Evolutionary conservation across 495 filamentous ascomycete species (phyloP).

Genomic region (Lentithecium fluviatile): DNA sequence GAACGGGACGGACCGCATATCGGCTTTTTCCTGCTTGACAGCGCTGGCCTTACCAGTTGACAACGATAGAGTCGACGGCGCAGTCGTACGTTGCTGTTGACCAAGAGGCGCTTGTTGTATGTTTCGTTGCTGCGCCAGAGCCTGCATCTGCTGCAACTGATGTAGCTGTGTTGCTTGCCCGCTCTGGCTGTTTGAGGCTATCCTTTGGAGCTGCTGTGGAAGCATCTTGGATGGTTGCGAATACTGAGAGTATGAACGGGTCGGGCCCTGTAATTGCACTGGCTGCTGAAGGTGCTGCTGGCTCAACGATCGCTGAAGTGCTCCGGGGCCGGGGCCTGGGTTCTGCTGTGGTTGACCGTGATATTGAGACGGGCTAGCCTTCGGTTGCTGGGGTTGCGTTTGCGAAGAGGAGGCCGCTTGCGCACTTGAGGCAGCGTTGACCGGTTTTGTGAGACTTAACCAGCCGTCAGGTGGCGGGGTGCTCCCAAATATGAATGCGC

Average conservation of each 20-base stretch:
- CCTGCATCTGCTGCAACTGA: conserved; percentile 27
- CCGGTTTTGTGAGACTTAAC: conserved; percentile 33
- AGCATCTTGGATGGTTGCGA: background rate
- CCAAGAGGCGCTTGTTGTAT: conserved; percentile 11
- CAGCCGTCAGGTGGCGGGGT: conserved; percentile 32
- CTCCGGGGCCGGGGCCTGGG: background rate
- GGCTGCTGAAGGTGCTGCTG: background rate
- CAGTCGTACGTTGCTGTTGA: conserved; percentile 3
- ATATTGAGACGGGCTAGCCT: background rate
- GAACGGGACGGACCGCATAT: conserved; percentile 26
- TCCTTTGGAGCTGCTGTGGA: conserved; percentile 25
- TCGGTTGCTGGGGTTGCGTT: background rate
- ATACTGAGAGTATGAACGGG: background rate
- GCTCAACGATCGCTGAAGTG: background rate
- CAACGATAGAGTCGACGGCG: background rate
- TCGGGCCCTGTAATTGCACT: background rate
- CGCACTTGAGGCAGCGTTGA: background rate
- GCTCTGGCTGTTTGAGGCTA: conserved; percentile 8
- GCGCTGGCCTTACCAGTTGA: background rate
- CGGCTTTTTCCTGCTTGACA: conserved; percentile 12
- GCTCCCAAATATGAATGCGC: conserved; percentile 39
- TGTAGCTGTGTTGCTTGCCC: conserved; percentile 28
- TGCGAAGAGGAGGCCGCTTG: conserved; percentile 2
- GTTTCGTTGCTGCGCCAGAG: conserved; percentile 18
- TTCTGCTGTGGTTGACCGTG: too few species aligned